phyloP scores from a whole-genome alignment of 2,329 filamentous ascomycete genomes.

The Cladosporium sp. region DNA sequence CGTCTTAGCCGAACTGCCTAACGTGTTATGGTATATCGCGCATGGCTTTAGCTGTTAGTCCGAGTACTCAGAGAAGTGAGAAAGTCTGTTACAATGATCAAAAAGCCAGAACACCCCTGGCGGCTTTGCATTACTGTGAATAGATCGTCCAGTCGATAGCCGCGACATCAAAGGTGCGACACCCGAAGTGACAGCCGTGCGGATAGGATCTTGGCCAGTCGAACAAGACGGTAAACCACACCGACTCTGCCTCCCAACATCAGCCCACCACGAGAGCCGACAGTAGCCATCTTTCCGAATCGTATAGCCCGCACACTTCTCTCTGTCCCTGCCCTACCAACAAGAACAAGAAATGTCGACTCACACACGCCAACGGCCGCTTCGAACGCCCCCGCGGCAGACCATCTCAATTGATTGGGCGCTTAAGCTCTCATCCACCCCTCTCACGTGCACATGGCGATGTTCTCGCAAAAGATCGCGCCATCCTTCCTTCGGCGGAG shows the following conservation, averaged over 20 bases:
- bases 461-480: constrained; percentile 2
- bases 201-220: neutral
- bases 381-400: neutral
- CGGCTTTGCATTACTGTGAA: neutral
- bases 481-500: neutral
- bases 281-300: neutral
- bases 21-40: neutral
- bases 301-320: neutral
- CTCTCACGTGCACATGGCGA: constrained; percentile 14
- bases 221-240: neutral
- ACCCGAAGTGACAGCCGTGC: neutral
- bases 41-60: neutral
- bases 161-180: neutral
- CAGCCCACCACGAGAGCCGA: neutral
- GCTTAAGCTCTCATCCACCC: constrained; percentile 17
- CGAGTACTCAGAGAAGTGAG: neutral
- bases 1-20: neutral
- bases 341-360: neutral
- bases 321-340: neutral
- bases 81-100: neutral
- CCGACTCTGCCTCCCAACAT: neutral
- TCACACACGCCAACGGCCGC: constrained; percentile 1
- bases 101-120: neutral
- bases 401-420: neutral
- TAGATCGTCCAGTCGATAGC: neutral